Base-by-base conservation (phyloP, 2,329 filamentous ascomycete genomes). In the Cylindrodendrum hubeiense region DNA sequence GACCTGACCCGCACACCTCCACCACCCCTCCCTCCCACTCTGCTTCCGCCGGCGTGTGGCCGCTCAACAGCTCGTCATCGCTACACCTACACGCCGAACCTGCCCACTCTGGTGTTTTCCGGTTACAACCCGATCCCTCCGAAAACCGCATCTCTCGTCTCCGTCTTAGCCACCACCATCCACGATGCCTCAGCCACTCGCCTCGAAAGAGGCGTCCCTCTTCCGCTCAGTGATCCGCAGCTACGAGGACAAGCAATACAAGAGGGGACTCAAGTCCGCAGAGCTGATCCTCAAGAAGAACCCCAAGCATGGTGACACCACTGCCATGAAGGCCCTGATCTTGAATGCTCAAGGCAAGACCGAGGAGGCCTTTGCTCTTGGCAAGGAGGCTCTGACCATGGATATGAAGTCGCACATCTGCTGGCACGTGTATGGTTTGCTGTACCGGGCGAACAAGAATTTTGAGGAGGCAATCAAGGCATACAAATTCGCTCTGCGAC, bases 351-450 rank as follows among this genome's bases (percentile, higher is more conserved):
- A 95, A 81, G 94, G 94, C 73, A 95, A 97, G 82, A 91, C 91
- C 30, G 94, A 97, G 63, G 96, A 99, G 82, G 97, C 97, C 0
- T 99, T 99, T 79, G 89, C 91, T 49, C 87, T 99, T 65, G 95
- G 93, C 76, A 99, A 98, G 83, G 89, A 94, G 71, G 96, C 97
- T 34, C 86, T 99, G 74, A 94, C 92, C 71, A 94, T 95, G 75
- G 95, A 98, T 79, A 98, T 99, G 95, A 98, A 97, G 84, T 98
- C 95, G 75, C 95, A 98, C 82, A 95, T 99, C 75, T 98, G 95
- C 86, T 99, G 96, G 96, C 97, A 99, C 81, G 96, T 99, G 66
- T 99, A 98, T 79, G 96, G 97, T 33, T 83, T 99, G 72, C 87
- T 99, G 54, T 98, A 97, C 82, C 91, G 95, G 55, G 91, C 93